A percentile compares a stretch with the other conserved stretches of the same genome.
Conservation (phyloP, 2,329 filamentous ascomycete species). For the Penicillium corylophilum region DNA sequence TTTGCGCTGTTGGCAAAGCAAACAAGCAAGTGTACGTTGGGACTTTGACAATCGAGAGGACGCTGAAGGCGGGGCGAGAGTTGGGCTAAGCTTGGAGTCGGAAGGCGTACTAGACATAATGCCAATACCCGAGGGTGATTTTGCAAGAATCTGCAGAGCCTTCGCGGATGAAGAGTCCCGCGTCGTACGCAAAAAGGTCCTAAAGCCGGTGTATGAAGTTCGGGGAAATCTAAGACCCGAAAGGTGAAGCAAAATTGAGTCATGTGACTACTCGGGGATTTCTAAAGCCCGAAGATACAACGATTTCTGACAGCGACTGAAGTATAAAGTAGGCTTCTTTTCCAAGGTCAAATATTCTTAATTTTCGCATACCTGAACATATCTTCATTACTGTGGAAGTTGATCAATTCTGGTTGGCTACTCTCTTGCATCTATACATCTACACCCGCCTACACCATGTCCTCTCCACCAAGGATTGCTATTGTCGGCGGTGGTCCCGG, state of each 20-base stretch:
- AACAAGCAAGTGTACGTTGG: slow-evolving; percentile 50
- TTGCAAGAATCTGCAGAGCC: not conserved
- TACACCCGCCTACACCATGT: not conserved
- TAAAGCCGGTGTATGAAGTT: not conserved
- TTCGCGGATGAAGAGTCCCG: not conserved
- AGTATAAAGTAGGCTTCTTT: not conserved
- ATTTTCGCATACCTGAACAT: not conserved
- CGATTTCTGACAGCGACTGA: not conserved
- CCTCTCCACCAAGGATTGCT: slow-evolving; percentile 30
- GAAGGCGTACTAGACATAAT: not conserved
- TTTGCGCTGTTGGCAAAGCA: slow-evolving; percentile 74
- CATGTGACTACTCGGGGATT: not conserved
- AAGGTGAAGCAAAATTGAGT: not conserved
- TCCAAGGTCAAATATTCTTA: not conserved
- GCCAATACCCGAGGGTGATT: not conserved
- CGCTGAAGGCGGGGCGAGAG: not conserved
- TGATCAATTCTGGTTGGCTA: not conserved
- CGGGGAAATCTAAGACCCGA: not conserved
- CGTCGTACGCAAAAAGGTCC: not conserved
- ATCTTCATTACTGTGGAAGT: not conserved
- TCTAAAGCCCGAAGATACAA: not conserved
- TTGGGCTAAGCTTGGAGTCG: not conserved
- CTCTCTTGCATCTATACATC: not conserved
- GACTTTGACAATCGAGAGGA: not conserved
- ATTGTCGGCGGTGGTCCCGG: slow-evolving; percentile 43